Evolutionary conservation across 176 grass and related monocot species (phyloP).

Genomic region (Otatea glauca): DNA sequence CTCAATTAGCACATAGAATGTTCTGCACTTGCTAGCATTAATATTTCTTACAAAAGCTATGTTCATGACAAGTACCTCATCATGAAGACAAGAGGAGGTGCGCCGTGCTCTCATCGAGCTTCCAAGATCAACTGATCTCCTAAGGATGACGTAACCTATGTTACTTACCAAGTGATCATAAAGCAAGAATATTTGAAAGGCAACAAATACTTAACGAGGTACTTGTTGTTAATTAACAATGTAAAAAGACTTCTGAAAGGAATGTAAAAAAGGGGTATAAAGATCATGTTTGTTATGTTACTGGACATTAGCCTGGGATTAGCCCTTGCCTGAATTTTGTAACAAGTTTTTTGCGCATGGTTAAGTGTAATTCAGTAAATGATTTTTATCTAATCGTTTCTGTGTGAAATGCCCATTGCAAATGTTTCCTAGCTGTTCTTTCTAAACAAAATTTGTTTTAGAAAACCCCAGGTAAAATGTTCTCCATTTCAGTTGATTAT

Average conservation of each 20-base stretch:
- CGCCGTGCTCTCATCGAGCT: conserved; percentile 61
- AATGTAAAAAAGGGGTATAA: background rate
- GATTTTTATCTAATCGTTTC: background rate
- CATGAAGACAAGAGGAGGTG: conserved; percentile 69
- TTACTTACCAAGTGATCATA: conserved; percentile 48
- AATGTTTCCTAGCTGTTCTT: background rate
- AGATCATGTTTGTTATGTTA: background rate
- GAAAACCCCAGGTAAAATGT: background rate
- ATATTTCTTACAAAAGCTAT: conserved; percentile 15
- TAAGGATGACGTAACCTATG: conserved; percentile 56
- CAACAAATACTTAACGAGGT: conserved; percentile 39
- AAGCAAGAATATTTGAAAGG: conserved; percentile 34
- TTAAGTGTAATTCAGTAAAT: conserved; percentile 10
- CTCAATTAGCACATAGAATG: conserved; percentile 24
- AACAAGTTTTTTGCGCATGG: background rate
- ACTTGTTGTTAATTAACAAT: conserved; percentile 27
- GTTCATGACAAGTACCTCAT: conserved; percentile 70
- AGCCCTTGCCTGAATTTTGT: background rate
- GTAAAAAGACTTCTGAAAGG: conserved; percentile 7
- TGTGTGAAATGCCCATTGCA: background rate
- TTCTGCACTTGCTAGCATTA: conserved; percentile 21
- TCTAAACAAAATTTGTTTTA: conserved; percentile 12
- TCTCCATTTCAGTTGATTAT: background rate
- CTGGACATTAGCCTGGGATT: background rate
- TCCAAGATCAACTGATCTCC: conserved; percentile 95